Conservation (phyloP, 169 alveolate species). For the Eimeria zaria region DNA sequence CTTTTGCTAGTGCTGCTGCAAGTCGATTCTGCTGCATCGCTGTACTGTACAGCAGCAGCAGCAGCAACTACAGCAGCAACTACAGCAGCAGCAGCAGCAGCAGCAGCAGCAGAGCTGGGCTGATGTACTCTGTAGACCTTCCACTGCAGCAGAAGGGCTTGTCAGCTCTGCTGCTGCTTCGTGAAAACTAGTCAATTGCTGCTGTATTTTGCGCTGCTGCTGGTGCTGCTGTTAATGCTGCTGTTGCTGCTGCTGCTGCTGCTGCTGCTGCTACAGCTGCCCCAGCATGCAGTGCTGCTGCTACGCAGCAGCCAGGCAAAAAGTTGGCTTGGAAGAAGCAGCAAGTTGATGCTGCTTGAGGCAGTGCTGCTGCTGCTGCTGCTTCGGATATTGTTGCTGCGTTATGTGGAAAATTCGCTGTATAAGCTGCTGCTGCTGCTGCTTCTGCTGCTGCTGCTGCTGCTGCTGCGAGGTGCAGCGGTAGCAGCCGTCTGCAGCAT, state of each 20-base stretch:
- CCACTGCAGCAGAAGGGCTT: not conserved
- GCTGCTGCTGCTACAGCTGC: conserved; percentile 32
- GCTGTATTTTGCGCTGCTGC: not conserved
- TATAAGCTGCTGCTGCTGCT: conserved; percentile 10
- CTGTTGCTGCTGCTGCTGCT: conserved; percentile 9
- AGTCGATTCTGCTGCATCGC: conserved; percentile 10
- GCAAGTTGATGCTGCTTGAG: not conserved
- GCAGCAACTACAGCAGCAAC: not conserved
- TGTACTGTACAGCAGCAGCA: not conserved
- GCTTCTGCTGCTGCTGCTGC: conserved; percentile 60
- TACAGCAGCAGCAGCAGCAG: conserved; percentile 8
- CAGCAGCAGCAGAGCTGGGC: not conserved
- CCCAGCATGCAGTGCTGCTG: conserved; percentile 22
- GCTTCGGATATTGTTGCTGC: conserved; percentile 20
- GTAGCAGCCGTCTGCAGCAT: conserved; percentile 17
- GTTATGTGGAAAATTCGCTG: not conserved
- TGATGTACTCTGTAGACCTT: not conserved
- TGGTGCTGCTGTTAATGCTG: not conserved
- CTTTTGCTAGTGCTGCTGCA: conserved; percentile 12
- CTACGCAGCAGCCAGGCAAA: not conserved
- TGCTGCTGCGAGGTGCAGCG: conserved; percentile 34
- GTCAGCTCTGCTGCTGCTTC: not conserved
- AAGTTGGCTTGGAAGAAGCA: not conserved
- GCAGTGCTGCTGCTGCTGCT: conserved; percentile 27
- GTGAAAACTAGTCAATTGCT: not conserved